Base-by-base conservation (phyloP, 768 basidiomycete species). In the Kwoniella europaea region DNA sequence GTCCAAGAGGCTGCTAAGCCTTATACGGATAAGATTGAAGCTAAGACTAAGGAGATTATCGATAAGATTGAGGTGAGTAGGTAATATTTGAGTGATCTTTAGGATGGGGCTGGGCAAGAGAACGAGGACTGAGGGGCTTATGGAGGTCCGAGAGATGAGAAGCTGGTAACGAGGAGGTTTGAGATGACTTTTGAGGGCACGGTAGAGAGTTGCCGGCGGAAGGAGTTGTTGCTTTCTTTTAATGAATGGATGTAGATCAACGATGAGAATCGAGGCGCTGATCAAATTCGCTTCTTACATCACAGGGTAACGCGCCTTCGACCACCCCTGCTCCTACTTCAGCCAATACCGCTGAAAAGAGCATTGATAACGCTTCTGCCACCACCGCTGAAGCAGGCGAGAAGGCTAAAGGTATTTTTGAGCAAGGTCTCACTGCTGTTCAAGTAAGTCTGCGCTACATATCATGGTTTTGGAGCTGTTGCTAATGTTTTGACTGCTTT, bases 1-100 rank as follows among this genome's bases (percentile, higher is more conserved):
- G 76, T 79, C 7, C 76, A 80, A 44, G 76, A 70, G 12, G 68
- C 77, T 22, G 72, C 78, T n/a, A 76, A 77, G 59, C 81, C 81
- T 29, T 82, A 82, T 58, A 75, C 77, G 27, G 80, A 80, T 41
- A 76, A 77, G 41, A 79, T 75, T 6, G 68, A 71, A 15, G 74
- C 71, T 66, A 82, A 81, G 63, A 74, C 77, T 46, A 70, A 81
- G 55, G 72, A 79, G 43, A 62, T 82, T n/a, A 67, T 80, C 24
- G 78, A 82, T 59, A 75, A 76, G 63, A 74, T 81, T 52, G 79
- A 82, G 73, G 76, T 73, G 59, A 43, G 74, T 73, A 18, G 35
- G 35, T 35, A 35, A 7, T 35, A 7, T 35, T 6, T 35, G 41
- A 22, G 1, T 50, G 46, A 2, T 1, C n/a, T 6, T 35, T 35